Evolutionary conservation across 2,329 filamentous ascomycete genomes (phyloP), one percentile per base, ranked within the genome.

Genomic region (Stemphylium lycopersici): DNA sequence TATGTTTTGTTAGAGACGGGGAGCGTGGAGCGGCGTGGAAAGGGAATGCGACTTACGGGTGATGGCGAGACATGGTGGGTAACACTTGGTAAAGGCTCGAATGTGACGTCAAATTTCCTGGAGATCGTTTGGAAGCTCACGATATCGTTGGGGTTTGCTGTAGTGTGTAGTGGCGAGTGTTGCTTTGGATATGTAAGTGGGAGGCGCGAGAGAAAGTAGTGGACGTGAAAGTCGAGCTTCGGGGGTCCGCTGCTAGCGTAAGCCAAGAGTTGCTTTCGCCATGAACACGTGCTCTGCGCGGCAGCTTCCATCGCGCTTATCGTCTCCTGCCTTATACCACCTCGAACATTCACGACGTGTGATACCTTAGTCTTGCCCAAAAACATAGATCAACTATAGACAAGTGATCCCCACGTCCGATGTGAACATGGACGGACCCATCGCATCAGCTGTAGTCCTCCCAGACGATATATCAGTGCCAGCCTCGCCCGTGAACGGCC

Each of bases 31-130:
- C 12, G 26, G 41, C 26, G 26, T 37, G 15, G 46, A 29, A 38
- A 55, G 34, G 51, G 47, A 56, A 38, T 50, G 50, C 31, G 44
- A 81, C 86, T 82, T 83, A 90, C 88, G 93, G 93, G 77, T 97
- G 91, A 84, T 96, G 91, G 80, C 91, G 91, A 73, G 91, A 96
- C 91, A 96, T 96, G 73, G 32, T 83, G 48, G 18, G 15, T 29
- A 22, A 43, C 46, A 20, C 16, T 42, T 50, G 32, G 15, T 33
- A 15, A 24, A 41, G 29, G 10, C 12, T 48, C 33, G 33, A 3
- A 16, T 34, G 16, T 16, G n/a, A n/a, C 12, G 16, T 32, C 16
- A 15, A 34, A 32, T 7, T 34, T 11, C 8, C 4, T 3, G 13
- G 26, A 13, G 15, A 15, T n/a, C 4, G 12, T 18, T 15, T 1